phyloP scores from a whole-genome alignment of 345 rosid species.

The Brassica juncea region DNA sequence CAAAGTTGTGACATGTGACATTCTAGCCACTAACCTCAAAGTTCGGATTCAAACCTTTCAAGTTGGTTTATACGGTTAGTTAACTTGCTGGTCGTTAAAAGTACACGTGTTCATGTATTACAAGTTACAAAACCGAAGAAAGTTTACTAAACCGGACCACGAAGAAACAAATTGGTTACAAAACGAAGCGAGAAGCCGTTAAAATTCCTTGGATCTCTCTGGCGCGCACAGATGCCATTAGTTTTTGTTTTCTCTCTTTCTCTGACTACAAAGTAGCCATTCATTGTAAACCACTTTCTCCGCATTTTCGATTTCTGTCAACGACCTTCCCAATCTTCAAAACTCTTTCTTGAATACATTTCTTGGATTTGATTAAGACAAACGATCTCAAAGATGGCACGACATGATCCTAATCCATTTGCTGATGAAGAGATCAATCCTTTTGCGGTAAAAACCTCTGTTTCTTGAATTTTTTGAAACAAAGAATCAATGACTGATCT shows the following conservation, averaged over 20 bases:
- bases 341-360: neutral
- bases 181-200: slow-evolving; percentile 34
- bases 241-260: slow-evolving; percentile 27
- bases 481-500: slow-evolving; percentile 3
- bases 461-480: slow-evolving; percentile 5
- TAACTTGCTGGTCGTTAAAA: neutral
- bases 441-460: slow-evolving; percentile 64
- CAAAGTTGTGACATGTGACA: neutral
- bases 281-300: slow-evolving; percentile 34
- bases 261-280: slow-evolving; percentile 41
- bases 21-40: neutral
- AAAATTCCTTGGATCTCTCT: slow-evolving; percentile 39
- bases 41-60: neutral
- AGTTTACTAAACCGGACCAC: slow-evolving; percentile 8
- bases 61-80: neutral
- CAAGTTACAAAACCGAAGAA: neutral
- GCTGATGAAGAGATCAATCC: slow-evolving; percentile 91
- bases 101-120: neutral
- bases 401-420: slow-evolving; percentile 71
- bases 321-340: slow-evolving; percentile 28
- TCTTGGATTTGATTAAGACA: slow-evolving; percentile 22
- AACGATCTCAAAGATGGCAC: slow-evolving; percentile 57
- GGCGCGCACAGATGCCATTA: slow-evolving; percentile 35
- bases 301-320: slow-evolving; percentile 24
- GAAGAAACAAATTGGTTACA: neutral